phyloP scores from a whole-genome alignment of 805 yeast genomes.

The Saccharomycopsis sp. region DNA sequence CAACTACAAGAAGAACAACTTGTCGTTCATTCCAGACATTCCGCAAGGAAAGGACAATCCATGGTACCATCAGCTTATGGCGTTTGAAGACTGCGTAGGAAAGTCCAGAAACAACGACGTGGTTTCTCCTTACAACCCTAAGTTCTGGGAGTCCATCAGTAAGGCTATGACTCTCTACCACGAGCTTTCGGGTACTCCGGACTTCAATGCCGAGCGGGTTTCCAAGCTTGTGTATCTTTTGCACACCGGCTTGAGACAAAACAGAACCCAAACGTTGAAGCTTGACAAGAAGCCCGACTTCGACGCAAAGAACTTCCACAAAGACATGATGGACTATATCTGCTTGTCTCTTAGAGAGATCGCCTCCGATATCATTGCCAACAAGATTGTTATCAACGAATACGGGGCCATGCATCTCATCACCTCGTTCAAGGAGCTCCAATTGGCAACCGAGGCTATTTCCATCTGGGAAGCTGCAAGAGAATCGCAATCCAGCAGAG shows the following conservation, averaged over 20 bases:
- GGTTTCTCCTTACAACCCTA: constrained; percentile 30
- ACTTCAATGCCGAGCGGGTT: constrained; percentile 40
- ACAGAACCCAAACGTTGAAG: constrained; percentile 47
- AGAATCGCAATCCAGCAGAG: constrained; percentile 29
- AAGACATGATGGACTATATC: constrained; percentile 44
- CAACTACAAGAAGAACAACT: constrained; percentile 24
- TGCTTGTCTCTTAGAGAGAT: constrained; percentile 46
- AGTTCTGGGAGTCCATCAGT: constrained; percentile 47
- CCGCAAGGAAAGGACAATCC: constrained; percentile 33
- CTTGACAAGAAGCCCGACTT: constrained; percentile 54
- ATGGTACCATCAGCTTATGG: constrained; percentile 42
- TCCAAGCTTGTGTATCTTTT: constrained; percentile 44
- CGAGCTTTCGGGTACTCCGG: constrained; percentile 40
- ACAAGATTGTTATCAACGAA: constrained; percentile 38
- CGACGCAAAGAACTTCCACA: constrained; percentile 50
- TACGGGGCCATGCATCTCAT: constrained; percentile 52
- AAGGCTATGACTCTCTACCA: constrained; percentile 45
- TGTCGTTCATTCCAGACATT: constrained; percentile 22
- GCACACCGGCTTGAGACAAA: constrained; percentile 50
- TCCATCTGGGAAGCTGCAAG: constrained; percentile 63
- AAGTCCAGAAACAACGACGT: constrained; percentile 27
- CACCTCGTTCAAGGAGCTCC: constrained; percentile 54
- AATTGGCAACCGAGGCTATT: constrained; percentile 56
- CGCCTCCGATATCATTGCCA: constrained; percentile 42
- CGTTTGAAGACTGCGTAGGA: constrained; percentile 45